These are phyloP conservation scores for Rhizopogon sp. DNA, from an alignment of 768 basidiomycete genomes.

Conservation along the genomic window DNA sequence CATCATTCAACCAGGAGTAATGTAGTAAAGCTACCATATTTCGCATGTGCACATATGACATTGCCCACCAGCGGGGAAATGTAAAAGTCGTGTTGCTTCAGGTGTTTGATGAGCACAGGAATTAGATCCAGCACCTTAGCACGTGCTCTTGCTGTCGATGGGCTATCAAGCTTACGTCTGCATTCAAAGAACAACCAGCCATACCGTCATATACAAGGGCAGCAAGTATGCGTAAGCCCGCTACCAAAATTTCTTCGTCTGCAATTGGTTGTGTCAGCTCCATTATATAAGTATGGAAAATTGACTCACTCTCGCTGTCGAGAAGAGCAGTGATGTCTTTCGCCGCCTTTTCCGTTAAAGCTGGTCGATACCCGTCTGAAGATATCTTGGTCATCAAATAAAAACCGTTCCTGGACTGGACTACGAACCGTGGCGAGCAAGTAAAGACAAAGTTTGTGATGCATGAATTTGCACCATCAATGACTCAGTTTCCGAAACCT, in stretches of 20 bases:
- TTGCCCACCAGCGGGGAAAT: conserved; percentile 1
- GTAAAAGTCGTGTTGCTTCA: conserved; percentile 3
- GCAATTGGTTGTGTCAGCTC: neutral
- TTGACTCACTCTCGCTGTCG: neutral
- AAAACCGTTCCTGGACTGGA: neutral
- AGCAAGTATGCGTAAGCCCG: conserved; percentile 2
- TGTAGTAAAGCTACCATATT: neutral
- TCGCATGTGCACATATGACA: neutral
- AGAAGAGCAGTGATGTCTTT: neutral
- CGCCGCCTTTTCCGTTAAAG: neutral
- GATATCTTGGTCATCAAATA: neutral
- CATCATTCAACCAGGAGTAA: neutral
- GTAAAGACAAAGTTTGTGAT: conserved; percentile 1
- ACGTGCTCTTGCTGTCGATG: neutral
- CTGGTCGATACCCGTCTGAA: neutral
- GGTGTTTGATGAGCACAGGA: neutral
- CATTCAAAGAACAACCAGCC: neutral
- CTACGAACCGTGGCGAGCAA: neutral
- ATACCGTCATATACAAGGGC: conserved; percentile 2
- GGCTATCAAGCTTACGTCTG: neutral
- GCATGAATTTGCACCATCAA: conserved; percentile 1
- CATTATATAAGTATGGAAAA: too few species aligned
- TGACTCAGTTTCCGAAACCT: neutral
- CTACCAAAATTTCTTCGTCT: conserved; percentile 1
- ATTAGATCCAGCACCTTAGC: neutral